Conservation (phyloP, 1,139 yeast species). For the Blastobotrys arbuscula region DNA sequence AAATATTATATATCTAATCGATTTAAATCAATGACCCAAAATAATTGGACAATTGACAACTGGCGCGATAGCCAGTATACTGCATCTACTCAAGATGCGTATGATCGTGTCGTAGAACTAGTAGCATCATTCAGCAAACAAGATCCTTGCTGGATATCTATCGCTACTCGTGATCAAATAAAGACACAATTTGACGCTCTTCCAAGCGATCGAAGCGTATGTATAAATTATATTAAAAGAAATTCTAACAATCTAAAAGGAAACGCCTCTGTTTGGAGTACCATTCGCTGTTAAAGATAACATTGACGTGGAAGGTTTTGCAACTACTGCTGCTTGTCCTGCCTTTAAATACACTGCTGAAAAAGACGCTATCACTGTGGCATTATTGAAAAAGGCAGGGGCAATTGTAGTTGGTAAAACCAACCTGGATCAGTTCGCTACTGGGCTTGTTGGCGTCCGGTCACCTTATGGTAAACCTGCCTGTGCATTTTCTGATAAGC, state of each 20-base stretch:
- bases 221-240: slow-evolving; percentile 4
- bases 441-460: slow-evolving; percentile 92
- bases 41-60: slow-evolving; percentile 60
- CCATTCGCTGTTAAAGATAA: slow-evolving; percentile 94
- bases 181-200: slow-evolving; percentile 73
- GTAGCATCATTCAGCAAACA: slow-evolving; percentile 39
- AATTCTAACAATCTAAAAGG: too few relatives aligned
- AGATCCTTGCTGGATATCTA: slow-evolving; percentile 89
- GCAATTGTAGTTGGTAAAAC: slow-evolving; percentile 91
- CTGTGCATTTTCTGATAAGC: slow-evolving; percentile 64
- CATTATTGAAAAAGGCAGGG: slow-evolving; percentile 68
- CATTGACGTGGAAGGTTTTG: slow-evolving; percentile 75
- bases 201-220: slow-evolving; percentile 29
- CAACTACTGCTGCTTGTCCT: slow-evolving; percentile 95
- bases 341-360: slow-evolving; percentile 62
- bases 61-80: slow-evolving; percentile 64
- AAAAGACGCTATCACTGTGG: slow-evolving; percentile 69
- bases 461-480: slow-evolving; percentile 90
- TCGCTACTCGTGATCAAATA: slow-evolving; percentile 56
- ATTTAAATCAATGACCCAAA: background rate
- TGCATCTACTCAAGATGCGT: slow-evolving; percentile 60
- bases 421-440: slow-evolving; percentile 92
- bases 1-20: background rate
- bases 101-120: slow-evolving; percentile 43
- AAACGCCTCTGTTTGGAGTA: slow-evolving; percentile 74